Base-by-base conservation (phyloP, 2,329 filamentous ascomycete species). In the Incumbomyces delicatus region DNA sequence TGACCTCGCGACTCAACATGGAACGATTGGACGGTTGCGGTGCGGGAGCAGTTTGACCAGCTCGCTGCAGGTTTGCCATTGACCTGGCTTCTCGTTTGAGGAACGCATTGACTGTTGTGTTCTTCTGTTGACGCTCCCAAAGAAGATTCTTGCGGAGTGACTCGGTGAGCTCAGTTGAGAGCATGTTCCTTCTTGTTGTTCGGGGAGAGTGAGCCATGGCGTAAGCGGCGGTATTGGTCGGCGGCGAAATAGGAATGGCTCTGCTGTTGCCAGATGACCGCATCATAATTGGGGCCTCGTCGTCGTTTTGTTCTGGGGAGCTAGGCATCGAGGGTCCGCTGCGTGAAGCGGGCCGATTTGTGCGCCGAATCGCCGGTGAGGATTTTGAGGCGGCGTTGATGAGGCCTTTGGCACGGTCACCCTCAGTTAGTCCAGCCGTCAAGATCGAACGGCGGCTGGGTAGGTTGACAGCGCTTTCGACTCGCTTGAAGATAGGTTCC, bases 51-150 rank as follows among this genome's bases (percentile, higher is more conserved):
- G 36, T 35, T 30, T 46, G 36, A 33, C 37, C 44, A 14, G 84
- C 87, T 63, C 92, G 80, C 67, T 83, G 85, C 36, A 96, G 74
- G 64, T 94, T 94, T 51, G 86, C 85, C 53, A 95, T 81, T 61
- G 95, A 89, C 55, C 90, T 85, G 2, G 90, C 86, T 16, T 89
- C 95, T 52, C 90, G 80, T 73, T 95, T 94, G 48, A 95, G 75
- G 46, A 90, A 86, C 1, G 89, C 87, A 53, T 90, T 89, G 58
- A 83, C 86, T 6, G 87, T 90, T 30, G 85, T 84, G 49, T 87
- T 87, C 75, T 92, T 94, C 62, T 96, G 90, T 61, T 94, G 87
- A 44, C 92, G 83, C 65, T 98, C 92, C 85, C 87, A 94, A 13
- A 96, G 77, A 13, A 98, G 80, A 58, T 95, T 86, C 57, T 88